phyloP scores from a whole-genome alignment of 129 eudicot genomes.

The Chrysanthemum lavandulifolium region DNA sequence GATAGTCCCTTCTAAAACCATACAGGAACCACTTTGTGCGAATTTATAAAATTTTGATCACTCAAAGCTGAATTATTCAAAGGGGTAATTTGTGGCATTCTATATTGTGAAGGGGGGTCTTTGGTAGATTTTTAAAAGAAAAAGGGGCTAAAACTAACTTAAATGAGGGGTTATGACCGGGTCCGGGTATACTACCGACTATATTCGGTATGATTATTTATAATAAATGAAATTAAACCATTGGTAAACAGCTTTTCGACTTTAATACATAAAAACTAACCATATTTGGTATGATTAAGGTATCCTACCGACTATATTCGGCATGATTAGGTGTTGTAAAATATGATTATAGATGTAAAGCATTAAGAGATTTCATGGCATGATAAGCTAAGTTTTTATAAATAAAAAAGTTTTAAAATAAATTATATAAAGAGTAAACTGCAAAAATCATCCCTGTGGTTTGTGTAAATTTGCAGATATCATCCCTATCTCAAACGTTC shows the following conservation, averaged over 20 bases:
- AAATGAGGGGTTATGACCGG: neutral
- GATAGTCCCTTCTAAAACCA: neutral
- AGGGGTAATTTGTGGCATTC: neutral
- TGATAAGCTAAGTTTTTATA: too few species aligned
- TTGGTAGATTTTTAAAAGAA: neutral
- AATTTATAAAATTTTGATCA: neutral
- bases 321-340: neutral
- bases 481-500: too few species aligned
- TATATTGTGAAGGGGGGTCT: conserved; percentile 12
- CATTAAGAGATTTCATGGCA: too few species aligned
- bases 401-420: too few species aligned
- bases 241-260: neutral
- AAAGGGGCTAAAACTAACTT: neutral
- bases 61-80: neutral
- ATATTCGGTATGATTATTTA: conserved; percentile 8
- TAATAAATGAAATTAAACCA: neutral
- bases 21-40: neutral
- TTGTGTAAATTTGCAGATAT: too few species aligned
- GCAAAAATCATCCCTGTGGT: too few species aligned
- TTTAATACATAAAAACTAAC: neutral
- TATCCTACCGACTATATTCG: conserved; percentile 23
- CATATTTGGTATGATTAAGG: neutral
- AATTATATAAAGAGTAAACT: too few species aligned
- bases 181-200: conserved; percentile 14
- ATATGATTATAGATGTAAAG: too few species aligned